Base-by-base conservation (phyloP, 176 grass and related monocot species). In the Oryza australiensis region DNA sequence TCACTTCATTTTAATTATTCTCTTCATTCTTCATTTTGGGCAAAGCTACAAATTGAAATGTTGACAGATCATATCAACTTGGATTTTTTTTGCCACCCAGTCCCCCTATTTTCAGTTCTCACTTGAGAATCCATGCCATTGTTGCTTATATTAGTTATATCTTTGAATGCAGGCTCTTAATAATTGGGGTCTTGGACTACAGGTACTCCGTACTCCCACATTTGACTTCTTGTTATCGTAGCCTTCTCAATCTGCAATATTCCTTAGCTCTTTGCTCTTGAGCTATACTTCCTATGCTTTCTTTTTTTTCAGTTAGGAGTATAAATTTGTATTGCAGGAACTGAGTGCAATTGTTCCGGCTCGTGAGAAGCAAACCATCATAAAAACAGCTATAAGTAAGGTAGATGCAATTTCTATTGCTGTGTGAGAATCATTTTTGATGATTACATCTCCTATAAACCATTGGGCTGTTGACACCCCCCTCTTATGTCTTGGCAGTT, bases 351-450 rank as follows among this genome's bases (percentile, higher is more conserved):
- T 99, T 73, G 93, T 99, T 94, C 91, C 91, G 75, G 93, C 85
- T 62, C 83, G 94, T 77, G 97, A 99, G 77, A 99, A 99, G 72
- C 93, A 96, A 67, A 96, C 82, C 55, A 96, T 96, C 62, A 94
- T 99, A 81, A 99, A 87, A 96, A 90, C 93, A 84, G 97, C 93
- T 86, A 95, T 99, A 79, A 99, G 93, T 67, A 99, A 99, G 97
- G 97, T 96, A 87, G 22, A 79, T 60, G 37, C 10, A 90, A 45
- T 74, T 37, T 34, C 3, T 66, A 37, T 68, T 81, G 64, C 26
- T 80, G 68, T 27, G 4, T 59, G 26, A 15, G 35, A 82, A 28
- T 79, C 32, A 13, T 75, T 85, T 48, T 51, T 49, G 3, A 40
- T 75, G 22, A 69, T 74, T 74, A 13, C 51, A 60, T 72, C 35